Base-by-base conservation (phyloP, 371 early-diverging fungal genomes). In the Capniomyces stellatus region DNA sequence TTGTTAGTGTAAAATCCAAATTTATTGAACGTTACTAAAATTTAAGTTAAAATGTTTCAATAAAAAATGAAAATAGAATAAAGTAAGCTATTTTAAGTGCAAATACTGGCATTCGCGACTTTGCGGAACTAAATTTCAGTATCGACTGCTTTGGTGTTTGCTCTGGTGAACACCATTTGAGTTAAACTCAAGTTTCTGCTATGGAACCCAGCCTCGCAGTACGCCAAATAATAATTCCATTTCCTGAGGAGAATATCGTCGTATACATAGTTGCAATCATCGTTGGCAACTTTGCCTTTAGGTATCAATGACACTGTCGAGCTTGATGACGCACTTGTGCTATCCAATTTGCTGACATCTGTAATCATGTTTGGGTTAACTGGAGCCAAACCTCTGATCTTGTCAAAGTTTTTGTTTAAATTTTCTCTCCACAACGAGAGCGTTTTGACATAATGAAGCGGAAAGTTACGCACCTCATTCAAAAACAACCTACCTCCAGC, bases 201-300 rank as follows among this genome's bases (percentile, higher is more conserved):
- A 22, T 68, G 71, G 56, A 82, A 83, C 0, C 79, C 83, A 21
- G 76, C 80, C 57, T 81, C 81, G 56, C 83, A 82, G 59, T 79
- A 83, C n/a, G 77, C 71, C 64, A 83, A 81, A 51, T 70, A 71
- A 55, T 64, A 78, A 55, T 73, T 64, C 72, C 74, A 78, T 57
- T 72, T 72, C 29, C 78, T 64, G 54, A 64, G 62, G 52, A 79
- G 78, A 43, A 61, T 66, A 21, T 63, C 58, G 29, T 66, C 57
- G 58, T 77, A 54, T 2, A 46, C 42, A 15, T 10, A 15, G 15
- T 35, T 35, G 15, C 35, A 6, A 15, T 35, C 15, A 15, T 35
- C 6, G 10, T 6, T 35, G 15, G 35, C 6, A n/a, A n/a, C n/a
- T n/a, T n/a, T n/a, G n/a, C n/a, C n/a, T 15, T 35, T 35, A 35